Evolutionary conservation across 2,329 filamentous ascomycete species (phyloP), one percentile per base, ranked within the genome.

Genomic region (Chalaropsis ovoidea): DNA sequence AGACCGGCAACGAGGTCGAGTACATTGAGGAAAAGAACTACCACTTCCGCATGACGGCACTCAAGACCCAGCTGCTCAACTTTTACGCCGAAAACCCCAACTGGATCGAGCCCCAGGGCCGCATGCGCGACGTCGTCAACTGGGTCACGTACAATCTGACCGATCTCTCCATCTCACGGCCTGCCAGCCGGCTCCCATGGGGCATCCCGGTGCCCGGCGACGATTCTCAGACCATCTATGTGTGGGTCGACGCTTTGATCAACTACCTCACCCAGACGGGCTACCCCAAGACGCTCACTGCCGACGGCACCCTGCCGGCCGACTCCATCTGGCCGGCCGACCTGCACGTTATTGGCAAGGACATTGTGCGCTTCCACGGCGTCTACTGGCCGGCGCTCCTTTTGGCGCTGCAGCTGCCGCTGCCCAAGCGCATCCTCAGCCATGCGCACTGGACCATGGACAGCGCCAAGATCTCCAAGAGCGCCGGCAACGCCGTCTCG

Each of bases 371-470:
- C 19, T 99, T 99, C 75, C 95, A 99, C 74, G 93, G 90, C 75
- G 86, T 99, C 61, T 99, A 99, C 79, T 99, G 95, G 94, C 94
- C 94, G 0, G 94, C 94, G 2, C 88, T 99, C 70, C 84, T 99
- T 17, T 87, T 99, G 81, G 93, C 94, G 1, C 79, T 96, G 15
- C 86, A 86, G 63, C 79, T 97, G 3, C 87, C 90, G 0, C 78
- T 89, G 0, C 90, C 94, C 0, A 87, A 86, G 72, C 85, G 86
- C 69, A 83, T 99, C 41, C 79, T 99, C 1, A 90, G 90, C 63
- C 94, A 99, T 73, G 91, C 87, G 1, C 94, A 99, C 74, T 99
- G 95, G 94, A 95, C 91, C 15, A 86, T 99, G 76, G 89, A 89
- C 65, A 85, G 85, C 64, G 84, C 86, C 70, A 99, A 99, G 75